Evolutionary conservation across 148 eudicot species (phyloP), one percentile per base, ranked within the genome.

Genomic region (Vaccinium macrocarpon): DNA sequence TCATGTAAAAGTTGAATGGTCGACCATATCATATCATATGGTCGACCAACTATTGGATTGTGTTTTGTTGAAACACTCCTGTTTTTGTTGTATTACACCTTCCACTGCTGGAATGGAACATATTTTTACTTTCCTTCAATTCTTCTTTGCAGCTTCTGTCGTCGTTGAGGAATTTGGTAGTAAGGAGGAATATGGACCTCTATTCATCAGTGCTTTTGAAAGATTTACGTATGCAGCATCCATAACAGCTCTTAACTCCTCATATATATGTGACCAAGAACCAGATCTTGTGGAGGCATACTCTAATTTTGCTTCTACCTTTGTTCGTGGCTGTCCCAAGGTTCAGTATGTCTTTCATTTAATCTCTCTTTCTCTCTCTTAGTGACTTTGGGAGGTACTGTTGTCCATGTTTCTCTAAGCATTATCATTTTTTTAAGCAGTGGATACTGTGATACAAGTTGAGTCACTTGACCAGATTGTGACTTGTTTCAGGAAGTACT

Each of bases 251-350:
- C 94, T 97, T 85, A 95, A 90, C 90, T 97, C 99, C 61, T 97
- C 99, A 61, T 97, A 97, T 84, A 90, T 97, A 88, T 95, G 99
- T 87, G 99, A 97, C 87, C 99, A 97, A 92, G 99, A 95, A 85
- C 99, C 99, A 76, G 98, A 97, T 89, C 86, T 97, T 78, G 97
- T 94, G 86, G 99, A 97, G 90, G 98, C 99, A 70, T 97, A 92
- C 89, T 88, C 90, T 87, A 90, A 89, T 89, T 94, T 97, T 84
- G 92, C 97, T 42, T 91, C 97, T 81, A 80, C 89, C 53, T 92
- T 92, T 91, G 91, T 97, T 87, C 91, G 96, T 88, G 87, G 90
- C 79, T 90, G 91, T 87, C 89, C 94, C 27, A 95, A 97, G 98
- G 99, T 90, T 81, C 57, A 72, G 32, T 83, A 72, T 80, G 42